phyloP scores from a whole-genome alignment of 768 basidiomycete genomes.

The Macrolepiota fuliginosa region DNA sequence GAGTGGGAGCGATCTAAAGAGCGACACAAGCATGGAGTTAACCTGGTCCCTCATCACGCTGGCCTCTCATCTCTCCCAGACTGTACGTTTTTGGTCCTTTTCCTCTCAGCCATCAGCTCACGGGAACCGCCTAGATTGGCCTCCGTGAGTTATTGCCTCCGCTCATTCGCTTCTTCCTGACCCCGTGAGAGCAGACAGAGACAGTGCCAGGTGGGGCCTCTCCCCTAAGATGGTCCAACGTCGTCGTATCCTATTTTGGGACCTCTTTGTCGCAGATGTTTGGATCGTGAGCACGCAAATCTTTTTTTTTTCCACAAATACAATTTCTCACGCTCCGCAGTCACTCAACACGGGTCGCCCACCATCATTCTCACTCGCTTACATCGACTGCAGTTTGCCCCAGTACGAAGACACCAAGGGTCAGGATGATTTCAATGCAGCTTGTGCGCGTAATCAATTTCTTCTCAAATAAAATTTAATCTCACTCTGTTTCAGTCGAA shows the following conservation, averaged over 20 bases:
- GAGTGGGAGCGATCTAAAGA: conserved; percentile 59
- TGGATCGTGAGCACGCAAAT: conserved; percentile 52
- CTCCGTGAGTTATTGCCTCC: conserved; percentile 49
- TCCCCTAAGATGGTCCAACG: conserved; percentile 60
- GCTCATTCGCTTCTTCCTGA: not conserved
- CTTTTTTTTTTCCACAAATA: not conserved
- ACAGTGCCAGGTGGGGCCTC: conserved; percentile 64
- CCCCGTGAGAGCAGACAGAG: conserved; percentile 46
- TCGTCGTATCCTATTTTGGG: conserved; percentile 73
- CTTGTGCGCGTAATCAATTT: conserved; percentile 28
- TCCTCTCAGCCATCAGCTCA: not conserved
- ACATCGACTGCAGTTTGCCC: conserved; percentile 67
- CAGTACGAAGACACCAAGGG: conserved; percentile 27
- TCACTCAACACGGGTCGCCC: conserved; percentile 70
- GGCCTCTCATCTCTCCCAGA: conserved; percentile 64
- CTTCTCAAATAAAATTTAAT: not conserved
- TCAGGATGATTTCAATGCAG: conserved; percentile 27
- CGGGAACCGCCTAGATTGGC: conserved; percentile 44
- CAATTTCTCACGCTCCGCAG: conserved; percentile 28
- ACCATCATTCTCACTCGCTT: conserved; percentile 62
- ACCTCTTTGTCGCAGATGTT: conserved; percentile 68
- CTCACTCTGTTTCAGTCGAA: conserved; percentile 37
- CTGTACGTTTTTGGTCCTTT: conserved; percentile 38
- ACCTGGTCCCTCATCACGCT: conserved; percentile 66
- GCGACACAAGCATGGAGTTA: conserved; percentile 70